Conservation (phyloP, 306 rosid genomes). For the Vachellia pachyceras region DNA sequence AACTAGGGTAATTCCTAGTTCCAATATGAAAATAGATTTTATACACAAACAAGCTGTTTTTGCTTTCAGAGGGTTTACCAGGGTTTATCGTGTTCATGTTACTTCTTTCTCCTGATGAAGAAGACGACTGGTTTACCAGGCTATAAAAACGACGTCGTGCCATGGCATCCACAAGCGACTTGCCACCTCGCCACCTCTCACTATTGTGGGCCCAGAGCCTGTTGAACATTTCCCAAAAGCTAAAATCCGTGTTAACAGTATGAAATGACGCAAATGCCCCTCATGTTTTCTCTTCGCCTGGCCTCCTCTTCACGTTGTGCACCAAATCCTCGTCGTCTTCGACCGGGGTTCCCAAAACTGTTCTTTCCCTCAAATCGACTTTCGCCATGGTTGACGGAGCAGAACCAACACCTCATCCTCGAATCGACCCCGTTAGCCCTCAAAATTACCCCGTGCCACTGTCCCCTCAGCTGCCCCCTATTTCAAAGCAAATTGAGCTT, state of each 20-base stretch:
- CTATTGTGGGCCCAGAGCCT: not conserved
- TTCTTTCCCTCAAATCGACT: slow-evolving; percentile 24
- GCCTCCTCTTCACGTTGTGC: not conserved
- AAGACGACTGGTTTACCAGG: too few species aligned
- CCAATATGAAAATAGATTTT: not conserved
- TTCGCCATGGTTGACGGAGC: slow-evolving; percentile 46
- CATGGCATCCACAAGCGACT: not conserved
- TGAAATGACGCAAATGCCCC: slow-evolving; percentile 31
- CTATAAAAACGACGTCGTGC: not conserved
- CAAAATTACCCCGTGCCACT: slow-evolving; percentile 69
- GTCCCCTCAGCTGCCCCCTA: slow-evolving; percentile 70
- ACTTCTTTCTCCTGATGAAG: not conserved
- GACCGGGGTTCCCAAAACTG: slow-evolving; percentile 31
- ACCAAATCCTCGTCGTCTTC: slow-evolving; percentile 20
- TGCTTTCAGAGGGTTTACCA: not conserved
- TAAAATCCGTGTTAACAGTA: not conserved
- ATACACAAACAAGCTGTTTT: too few species aligned
- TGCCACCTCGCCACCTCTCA: not conserved
- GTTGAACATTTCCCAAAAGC: not conserved
- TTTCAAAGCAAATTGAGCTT: slow-evolving; percentile 80
- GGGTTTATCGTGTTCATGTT: slow-evolving; percentile 4
- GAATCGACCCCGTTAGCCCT: slow-evolving; percentile 30
- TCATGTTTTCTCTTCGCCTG: slow-evolving; percentile 15
- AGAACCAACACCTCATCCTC: slow-evolving; percentile 40
- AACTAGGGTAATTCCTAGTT: not conserved